Base-by-base conservation (phyloP, 2,329 filamentous ascomycete genomes). In the Fusarium zealandicum region DNA sequence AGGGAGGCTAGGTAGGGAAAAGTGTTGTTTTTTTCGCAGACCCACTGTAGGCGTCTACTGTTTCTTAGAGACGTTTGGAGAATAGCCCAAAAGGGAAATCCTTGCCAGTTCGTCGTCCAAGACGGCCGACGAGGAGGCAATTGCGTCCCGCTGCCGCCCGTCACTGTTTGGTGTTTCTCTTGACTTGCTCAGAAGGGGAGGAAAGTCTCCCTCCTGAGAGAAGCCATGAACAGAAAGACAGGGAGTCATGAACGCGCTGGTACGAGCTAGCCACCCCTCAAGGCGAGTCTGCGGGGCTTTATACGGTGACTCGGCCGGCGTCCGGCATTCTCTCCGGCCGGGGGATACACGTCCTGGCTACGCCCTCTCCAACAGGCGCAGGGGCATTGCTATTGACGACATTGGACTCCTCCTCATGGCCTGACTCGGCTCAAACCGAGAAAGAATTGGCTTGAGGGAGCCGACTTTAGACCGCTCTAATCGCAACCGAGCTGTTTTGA, bases 251-350 rank as follows among this genome's bases (percentile, higher is more conserved):
- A 27, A 16, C 27, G 37, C 17, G 36, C 18, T 52, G 48, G 51
- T 53, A 45, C 49, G 18, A 13, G 27, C 25, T 12, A 20, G 47
- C 9, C 42, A 28, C 30, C 45, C 51, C 44, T 33, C 31, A 22
- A 39, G 38, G 44, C 32, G 10, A 22, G 20, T 20, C 20, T 51
- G 58, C 35, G 58, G 49, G 44, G 9, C 31, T 48, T 40, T 18
- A 43, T 44, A 36, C 45, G 51, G 51, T 6, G 28, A 38, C 20
- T 20, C 16, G 22, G 14, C 43, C 35, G 36, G 41, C 45, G 22
- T 7, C 49, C 59, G 59, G 59, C 37, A 43, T 62, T 63, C 59
- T 62, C 46, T 52, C 59, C 59, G 59, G n/a, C 11, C 20, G 3
- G n/a, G 16, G 28, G 13, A 41, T 28, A 39, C 33, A 38, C 52